A percentile compares a stretch with the other conserved stretches of the same genome.
Conservation (phyloP, 148 eudicot genomes). For the Chenopodium suecicum region DNA sequence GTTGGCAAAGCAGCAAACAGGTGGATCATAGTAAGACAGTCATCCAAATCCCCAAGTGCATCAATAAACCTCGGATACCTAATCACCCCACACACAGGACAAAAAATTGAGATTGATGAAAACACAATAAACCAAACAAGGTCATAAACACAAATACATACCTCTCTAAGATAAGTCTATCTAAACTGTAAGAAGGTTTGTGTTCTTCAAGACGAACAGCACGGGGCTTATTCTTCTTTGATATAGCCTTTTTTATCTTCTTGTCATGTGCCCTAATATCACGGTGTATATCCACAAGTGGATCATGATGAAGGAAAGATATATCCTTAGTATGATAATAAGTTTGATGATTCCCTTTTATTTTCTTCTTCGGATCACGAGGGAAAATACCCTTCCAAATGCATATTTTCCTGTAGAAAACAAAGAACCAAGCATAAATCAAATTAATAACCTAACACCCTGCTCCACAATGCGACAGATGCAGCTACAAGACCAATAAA, state of each 20-base stretch:
- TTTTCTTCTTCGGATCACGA: constrained; percentile 93
- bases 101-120: background rate
- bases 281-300: constrained; percentile 66
- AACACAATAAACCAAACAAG: background rate
- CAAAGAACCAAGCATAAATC: too few species aligned
- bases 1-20: constrained; percentile 94
- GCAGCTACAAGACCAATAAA: background rate
- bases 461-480: background rate
- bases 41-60: constrained; percentile 90
- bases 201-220: constrained; percentile 61
- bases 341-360: constrained; percentile 91
- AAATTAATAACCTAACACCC: background rate
- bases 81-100: constrained; percentile 14
- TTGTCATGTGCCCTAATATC: constrained; percentile 64
- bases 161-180: constrained; percentile 80
- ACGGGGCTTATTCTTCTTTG: constrained; percentile 77
- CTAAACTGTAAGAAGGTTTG: constrained; percentile 61
- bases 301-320: constrained; percentile 73
- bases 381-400: constrained; percentile 89
- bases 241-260: constrained; percentile 71
- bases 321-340: constrained; percentile 92
- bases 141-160: constrained; percentile 18
- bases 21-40: constrained; percentile 87
- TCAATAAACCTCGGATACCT: constrained; percentile 94
- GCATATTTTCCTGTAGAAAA: constrained; percentile 64